Evolutionary conservation across 164 flowering plant genomes (phyloP).

Genomic region (Aristolochia californica): DNA sequence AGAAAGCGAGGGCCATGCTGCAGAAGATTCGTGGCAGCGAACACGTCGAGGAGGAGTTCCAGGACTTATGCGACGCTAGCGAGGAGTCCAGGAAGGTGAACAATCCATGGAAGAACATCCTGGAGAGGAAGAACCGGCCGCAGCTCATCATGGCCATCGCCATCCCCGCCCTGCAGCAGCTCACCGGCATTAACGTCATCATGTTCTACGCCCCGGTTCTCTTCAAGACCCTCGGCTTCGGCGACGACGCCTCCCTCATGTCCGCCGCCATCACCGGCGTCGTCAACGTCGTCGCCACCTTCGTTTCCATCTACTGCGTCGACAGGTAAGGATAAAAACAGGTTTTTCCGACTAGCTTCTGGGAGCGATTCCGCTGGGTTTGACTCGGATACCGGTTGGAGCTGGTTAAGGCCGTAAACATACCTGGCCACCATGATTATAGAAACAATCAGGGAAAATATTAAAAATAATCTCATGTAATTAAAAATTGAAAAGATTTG

Average conservation of each 20-base stretch:
- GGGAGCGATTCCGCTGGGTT: too few relatives aligned
- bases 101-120: constrained; percentile 10
- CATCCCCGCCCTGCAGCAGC: constrained; percentile 14
- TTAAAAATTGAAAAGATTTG: too few relatives aligned
- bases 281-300: constrained; percentile 9
- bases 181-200: constrained; percentile 12
- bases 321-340: too few relatives aligned
- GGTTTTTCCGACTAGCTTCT: too few relatives aligned
- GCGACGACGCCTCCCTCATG: constrained; percentile 9
- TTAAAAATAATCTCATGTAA: too few relatives aligned
- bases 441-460: too few relatives aligned
- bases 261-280: constrained; percentile 12
- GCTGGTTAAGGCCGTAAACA: too few relatives aligned
- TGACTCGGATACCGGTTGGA: too few relatives aligned
- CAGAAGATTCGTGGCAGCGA: constrained; percentile 3
- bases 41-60: constrained; percentile 5
- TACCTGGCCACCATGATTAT: too few relatives aligned
- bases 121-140: constrained; percentile 8
- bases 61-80: constrained; percentile 6
- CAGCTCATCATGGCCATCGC: constrained; percentile 8
- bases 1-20: constrained; percentile 4
- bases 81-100: constrained; percentile 2
- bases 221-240: constrained; percentile 14
- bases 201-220: constrained; percentile 17
- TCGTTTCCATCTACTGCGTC: constrained; percentile 8